These are phyloP conservation scores for Hanseniaspora osmophila DNA, from an alignment of 805 yeast species.

Conservation along the genomic window DNA sequence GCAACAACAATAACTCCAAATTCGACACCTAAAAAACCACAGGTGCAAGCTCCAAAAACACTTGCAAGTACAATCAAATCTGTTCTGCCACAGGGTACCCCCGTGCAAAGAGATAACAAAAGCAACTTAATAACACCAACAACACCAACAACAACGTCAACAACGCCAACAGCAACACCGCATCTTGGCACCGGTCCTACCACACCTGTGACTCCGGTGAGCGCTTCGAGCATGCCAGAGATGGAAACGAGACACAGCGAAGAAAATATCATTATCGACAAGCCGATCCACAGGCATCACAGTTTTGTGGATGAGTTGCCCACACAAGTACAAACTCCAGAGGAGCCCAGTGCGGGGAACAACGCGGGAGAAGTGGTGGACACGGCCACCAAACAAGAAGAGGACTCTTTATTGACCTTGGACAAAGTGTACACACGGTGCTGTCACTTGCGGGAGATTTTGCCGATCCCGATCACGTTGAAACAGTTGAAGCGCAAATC, in stretches of 20 bases:
- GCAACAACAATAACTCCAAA: not conserved
- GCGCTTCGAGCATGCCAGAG: conserved; percentile 25
- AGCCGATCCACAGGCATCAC: conserved; percentile 50
- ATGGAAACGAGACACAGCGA: conserved; percentile 6
- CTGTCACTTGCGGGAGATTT: conserved; percentile 80
- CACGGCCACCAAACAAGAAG: not conserved
- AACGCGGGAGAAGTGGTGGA: conserved; percentile 19
- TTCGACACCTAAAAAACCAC: not conserved
- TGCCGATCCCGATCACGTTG: conserved; percentile 82
- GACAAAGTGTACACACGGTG: conserved; percentile 81
- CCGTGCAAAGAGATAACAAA: not conserved
- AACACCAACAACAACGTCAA: conserved; percentile 1
- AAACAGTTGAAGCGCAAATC: conserved; percentile 71
- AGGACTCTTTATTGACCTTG: conserved; percentile 16
- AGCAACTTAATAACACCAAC: not conserved
- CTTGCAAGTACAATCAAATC: not conserved
- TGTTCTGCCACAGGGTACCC: not conserved
- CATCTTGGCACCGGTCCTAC: conserved; percentile 1
- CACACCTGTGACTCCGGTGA: not conserved
- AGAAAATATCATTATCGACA: conserved; percentile 43
- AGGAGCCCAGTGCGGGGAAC: conserved; percentile 9
- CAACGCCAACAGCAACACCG: conserved; percentile 2
- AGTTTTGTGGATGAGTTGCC: conserved; percentile 29
- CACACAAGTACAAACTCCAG: conserved; percentile 7
- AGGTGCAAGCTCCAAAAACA: not conserved